Percentiles rank a stretch among this genome's conserved stretches.
Conservation (phyloP, 2,329 filamentous ascomycete genomes). For the Penicillium sp. region DNA sequence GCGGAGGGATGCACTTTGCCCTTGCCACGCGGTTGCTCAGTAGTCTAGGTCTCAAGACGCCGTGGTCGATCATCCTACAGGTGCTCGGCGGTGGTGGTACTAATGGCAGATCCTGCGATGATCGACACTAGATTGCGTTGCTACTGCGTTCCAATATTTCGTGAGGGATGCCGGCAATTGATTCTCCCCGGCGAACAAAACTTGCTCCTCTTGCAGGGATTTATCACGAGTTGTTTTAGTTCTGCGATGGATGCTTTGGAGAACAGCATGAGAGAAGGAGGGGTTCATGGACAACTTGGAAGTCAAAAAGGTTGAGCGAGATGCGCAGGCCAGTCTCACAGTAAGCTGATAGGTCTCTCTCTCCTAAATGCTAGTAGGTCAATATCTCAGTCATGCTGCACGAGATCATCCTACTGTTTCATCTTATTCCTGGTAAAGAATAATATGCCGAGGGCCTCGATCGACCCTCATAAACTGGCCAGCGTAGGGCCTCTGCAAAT, state of each 20-base stretch:
- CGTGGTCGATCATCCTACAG: too few species aligned
- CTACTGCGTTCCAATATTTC: background rate
- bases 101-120: conserved; percentile 21
- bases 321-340: background rate
- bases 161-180: conserved; percentile 16
- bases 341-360: background rate
- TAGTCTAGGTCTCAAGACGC: background rate
- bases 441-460: background rate
- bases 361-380: background rate
- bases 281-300: background rate
- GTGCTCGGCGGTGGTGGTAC: background rate
- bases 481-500: background rate
- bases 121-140: conserved; percentile 12
- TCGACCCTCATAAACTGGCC: background rate
- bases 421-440: conserved; percentile 8
- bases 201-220: background rate
- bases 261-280: background rate
- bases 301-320: background rate
- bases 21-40: background rate
- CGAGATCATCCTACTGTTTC: conserved; percentile 28
- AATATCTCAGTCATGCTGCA: background rate
- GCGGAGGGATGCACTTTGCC: background rate
- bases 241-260: background rate
- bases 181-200: conserved; percentile 12
- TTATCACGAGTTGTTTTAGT: background rate